Conservation (phyloP, 2,329 filamentous ascomycete genomes). For the Colletotrichum melonis region DNA sequence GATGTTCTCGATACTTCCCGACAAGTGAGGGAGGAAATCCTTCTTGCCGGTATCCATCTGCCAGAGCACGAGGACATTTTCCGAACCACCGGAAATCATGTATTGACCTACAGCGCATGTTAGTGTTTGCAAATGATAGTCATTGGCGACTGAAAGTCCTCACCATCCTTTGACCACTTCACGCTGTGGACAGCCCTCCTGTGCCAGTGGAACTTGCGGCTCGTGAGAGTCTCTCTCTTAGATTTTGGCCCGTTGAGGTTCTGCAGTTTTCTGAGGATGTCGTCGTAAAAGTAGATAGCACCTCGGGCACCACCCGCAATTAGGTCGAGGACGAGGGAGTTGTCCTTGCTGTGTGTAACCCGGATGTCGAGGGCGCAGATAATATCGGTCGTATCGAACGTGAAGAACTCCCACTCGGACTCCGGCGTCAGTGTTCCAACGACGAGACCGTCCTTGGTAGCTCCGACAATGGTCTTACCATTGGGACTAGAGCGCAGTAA, state of each 20-base stretch:
- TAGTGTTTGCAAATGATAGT: background rate
- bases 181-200: constrained; percentile 83
- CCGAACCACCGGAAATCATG: constrained; percentile 89
- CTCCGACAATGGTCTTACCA: constrained; percentile 66
- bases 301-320: constrained; percentile 82
- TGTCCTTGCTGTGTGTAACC: constrained; percentile 44
- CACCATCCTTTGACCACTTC: constrained; percentile 94
- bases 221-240: constrained; percentile 62
- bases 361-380: constrained; percentile 76
- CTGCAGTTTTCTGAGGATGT: constrained; percentile 72
- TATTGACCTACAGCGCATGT: constrained; percentile 78
- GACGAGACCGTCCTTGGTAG: constrained; percentile 59
- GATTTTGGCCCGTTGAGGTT: constrained; percentile 48
- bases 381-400: constrained; percentile 70
- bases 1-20: constrained; percentile 85
- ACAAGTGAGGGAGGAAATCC: constrained; percentile 90
- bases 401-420: constrained; percentile 65
- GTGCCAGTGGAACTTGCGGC: constrained; percentile 90
- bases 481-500: constrained; percentile 61
- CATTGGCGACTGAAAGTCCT: constrained; percentile 38
- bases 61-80: constrained; percentile 92
- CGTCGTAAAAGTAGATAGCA: constrained; percentile 83
- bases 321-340: constrained; percentile 70
- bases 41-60: constrained; percentile 88
- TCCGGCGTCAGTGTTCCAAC: constrained; percentile 63